Evolutionary conservation across 345 rosid species (phyloP).

Genomic region (Erodium maritimum): DNA sequence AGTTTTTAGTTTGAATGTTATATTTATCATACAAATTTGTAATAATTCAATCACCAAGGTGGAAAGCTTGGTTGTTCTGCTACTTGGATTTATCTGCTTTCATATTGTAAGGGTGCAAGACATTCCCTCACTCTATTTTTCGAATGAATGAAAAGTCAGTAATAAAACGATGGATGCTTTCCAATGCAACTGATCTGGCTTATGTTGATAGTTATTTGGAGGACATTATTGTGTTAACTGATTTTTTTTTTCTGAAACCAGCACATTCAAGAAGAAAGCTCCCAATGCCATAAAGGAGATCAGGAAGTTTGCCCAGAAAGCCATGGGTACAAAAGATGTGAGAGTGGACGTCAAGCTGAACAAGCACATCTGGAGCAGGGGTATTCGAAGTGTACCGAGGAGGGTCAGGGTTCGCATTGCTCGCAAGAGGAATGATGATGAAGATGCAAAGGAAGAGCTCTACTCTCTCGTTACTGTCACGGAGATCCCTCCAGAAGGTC

Average conservation of each 20-base stretch:
- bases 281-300: constrained; percentile 22
- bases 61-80: too few species aligned
- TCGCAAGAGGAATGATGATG: constrained; percentile 21
- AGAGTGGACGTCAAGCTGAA: constrained; percentile 22
- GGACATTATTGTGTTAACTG: neutral
- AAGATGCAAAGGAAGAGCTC: constrained; percentile 21
- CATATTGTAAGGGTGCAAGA: neutral
- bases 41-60: too few species aligned
- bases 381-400: constrained; percentile 21
- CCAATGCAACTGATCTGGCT: neutral
- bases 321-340: constrained; percentile 18
- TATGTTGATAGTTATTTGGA: too few species aligned
- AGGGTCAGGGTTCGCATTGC: constrained; percentile 20
- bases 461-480: constrained; percentile 15
- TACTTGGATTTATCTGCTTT: too few species aligned
- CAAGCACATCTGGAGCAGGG: constrained; percentile 23
- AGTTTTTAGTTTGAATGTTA: too few species aligned
- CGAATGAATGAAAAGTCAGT: neutral
- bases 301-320: constrained; percentile 23
- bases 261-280: constrained; percentile 25
- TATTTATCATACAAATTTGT: too few species aligned
- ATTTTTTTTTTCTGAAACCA: neutral
- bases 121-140: neutral
- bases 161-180: neutral
- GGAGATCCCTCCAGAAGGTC: constrained; percentile 10